phyloP scores from a whole-genome alignment of 2,329 filamentous ascomycete genomes.

The Cladobotryum protrusum region DNA sequence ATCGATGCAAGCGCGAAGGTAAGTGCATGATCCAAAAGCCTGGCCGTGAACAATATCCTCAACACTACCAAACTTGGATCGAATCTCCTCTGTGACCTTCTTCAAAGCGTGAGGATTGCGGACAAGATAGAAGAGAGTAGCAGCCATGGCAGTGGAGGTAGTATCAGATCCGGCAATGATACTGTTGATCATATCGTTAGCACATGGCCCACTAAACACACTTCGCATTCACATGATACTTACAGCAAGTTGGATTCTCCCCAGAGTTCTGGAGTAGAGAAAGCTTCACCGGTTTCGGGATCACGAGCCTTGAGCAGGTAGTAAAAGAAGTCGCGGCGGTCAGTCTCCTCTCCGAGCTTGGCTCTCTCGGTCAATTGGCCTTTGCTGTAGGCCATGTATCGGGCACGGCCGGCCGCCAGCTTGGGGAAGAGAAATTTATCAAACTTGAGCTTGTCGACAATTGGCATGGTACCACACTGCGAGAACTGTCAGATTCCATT shows the following conservation, averaged over 20 bases:
- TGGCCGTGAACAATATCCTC: slow-evolving; percentile 52
- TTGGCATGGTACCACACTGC: slow-evolving; percentile 65
- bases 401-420: slow-evolving; percentile 59
- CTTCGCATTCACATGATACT: slow-evolving; percentile 18
- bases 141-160: slow-evolving; percentile 61
- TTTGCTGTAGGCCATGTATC: slow-evolving; percentile 67
- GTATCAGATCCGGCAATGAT: slow-evolving; percentile 69
- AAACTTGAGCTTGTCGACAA: slow-evolving; percentile 58
- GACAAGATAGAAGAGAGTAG: slow-evolving; percentile 57
- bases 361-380: slow-evolving; percentile 61
- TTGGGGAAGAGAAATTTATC: slow-evolving; percentile 63
- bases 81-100: slow-evolving; percentile 46
- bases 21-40: slow-evolving; percentile 44
- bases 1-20: slow-evolving; percentile 58
- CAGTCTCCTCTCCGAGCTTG: slow-evolving; percentile 57
- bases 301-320: slow-evolving; percentile 66
- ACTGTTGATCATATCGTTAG: slow-evolving; percentile 22
- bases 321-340: slow-evolving; percentile 70
- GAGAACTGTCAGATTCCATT: slow-evolving; percentile 13
- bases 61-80: slow-evolving; percentile 41
- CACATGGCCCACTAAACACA: background rate
- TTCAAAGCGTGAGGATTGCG: slow-evolving; percentile 43
- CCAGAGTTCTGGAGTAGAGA: slow-evolving; percentile 62
- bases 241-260: slow-evolving; percentile 62
- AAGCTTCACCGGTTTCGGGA: slow-evolving; percentile 62